These are phyloP conservation scores for Penicillium subrubescens DNA, from an alignment of 495 filamentous ascomycete species.

Conservation along the genomic window DNA sequence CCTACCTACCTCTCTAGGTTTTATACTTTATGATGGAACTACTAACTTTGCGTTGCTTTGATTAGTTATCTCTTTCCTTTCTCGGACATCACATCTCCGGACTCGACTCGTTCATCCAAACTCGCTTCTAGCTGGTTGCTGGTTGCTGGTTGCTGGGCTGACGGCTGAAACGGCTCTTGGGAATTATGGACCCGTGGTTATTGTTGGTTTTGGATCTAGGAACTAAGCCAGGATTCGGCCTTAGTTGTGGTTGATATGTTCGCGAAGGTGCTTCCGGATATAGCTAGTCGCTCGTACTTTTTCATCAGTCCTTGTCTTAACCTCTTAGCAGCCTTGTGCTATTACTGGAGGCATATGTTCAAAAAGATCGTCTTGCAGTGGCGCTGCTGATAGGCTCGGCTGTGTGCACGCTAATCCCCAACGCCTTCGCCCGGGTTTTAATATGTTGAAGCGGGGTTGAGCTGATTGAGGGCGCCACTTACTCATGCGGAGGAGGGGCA, in stretches of 20 bases:
- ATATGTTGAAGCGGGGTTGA: not conserved
- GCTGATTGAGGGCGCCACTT: conserved; percentile 1
- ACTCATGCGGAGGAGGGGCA: not conserved
- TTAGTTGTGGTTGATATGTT: not conserved
- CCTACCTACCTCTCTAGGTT: not conserved
- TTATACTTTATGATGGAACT: not conserved
- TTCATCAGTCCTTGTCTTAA: not conserved
- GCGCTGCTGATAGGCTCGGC: not conserved
- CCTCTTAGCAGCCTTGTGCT: not conserved
- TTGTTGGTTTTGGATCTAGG: not conserved
- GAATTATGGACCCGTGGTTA: not conserved
- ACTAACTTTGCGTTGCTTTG: not conserved
- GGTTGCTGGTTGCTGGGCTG: not conserved
- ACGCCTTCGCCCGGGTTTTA: not conserved
- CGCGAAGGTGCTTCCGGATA: not conserved
- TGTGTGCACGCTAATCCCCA: not conserved
- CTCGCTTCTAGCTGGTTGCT: not conserved
- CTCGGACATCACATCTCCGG: not conserved
- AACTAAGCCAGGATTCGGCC: not conserved
- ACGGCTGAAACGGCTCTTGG: not conserved
- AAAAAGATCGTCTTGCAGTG: not conserved
- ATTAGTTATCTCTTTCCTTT: not conserved
- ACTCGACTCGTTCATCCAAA: not conserved
- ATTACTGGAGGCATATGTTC: too few relatives aligned
- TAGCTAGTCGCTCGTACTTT: not conserved